Evolutionary conservation across 2,329 filamentous ascomycete genomes (phyloP).

Genomic region (Pestalotiopsis sp.): DNA sequence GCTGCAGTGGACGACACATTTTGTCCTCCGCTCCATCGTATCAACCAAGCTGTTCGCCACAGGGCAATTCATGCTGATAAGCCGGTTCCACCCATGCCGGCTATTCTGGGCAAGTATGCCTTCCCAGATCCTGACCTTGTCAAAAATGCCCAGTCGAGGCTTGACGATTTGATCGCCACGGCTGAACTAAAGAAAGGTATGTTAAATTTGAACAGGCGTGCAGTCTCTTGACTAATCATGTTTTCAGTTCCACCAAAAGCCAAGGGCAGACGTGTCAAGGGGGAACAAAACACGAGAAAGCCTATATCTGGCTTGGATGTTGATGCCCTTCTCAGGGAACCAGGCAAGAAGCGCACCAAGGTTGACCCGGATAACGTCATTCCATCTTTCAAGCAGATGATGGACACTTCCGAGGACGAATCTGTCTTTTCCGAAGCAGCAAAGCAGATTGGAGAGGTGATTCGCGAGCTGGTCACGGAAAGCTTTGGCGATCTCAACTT

Average conservation of each 20-base stretch:
- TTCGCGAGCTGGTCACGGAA: slow-evolving; percentile 67
- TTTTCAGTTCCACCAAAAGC: slow-evolving; percentile 72
- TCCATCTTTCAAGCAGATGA: slow-evolving; percentile 84
- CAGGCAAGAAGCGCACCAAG: slow-evolving; percentile 31
- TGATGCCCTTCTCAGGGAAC: slow-evolving; percentile 66
- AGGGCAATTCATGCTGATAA: slow-evolving; percentile 75
- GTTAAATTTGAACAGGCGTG: background rate
- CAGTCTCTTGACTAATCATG: slow-evolving; percentile 28
- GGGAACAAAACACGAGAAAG: slow-evolving; percentile 58
- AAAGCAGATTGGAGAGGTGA: slow-evolving; percentile 73
- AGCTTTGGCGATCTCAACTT: slow-evolving; percentile 80
- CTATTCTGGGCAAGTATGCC: slow-evolving; percentile 72
- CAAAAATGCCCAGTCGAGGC: slow-evolving; percentile 52
- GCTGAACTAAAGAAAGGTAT: slow-evolving; percentile 83
- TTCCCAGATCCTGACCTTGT: slow-evolving; percentile 70
- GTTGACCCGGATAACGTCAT: slow-evolving; percentile 73
- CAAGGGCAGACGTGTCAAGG: slow-evolving; percentile 71
- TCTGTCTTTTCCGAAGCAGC: slow-evolving; percentile 66
- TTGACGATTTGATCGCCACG: slow-evolving; percentile 66
- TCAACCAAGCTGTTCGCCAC: slow-evolving; percentile 82
- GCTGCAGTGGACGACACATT: slow-evolving; percentile 79
- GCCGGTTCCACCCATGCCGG: slow-evolving; percentile 61
- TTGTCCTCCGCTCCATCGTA: slow-evolving; percentile 83
- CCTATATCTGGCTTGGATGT: slow-evolving; percentile 90
- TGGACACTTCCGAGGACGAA: slow-evolving; percentile 62